phyloP scores from a whole-genome alignment of 148 eudicot genomes.

The Fagopyrum tataricum region DNA sequence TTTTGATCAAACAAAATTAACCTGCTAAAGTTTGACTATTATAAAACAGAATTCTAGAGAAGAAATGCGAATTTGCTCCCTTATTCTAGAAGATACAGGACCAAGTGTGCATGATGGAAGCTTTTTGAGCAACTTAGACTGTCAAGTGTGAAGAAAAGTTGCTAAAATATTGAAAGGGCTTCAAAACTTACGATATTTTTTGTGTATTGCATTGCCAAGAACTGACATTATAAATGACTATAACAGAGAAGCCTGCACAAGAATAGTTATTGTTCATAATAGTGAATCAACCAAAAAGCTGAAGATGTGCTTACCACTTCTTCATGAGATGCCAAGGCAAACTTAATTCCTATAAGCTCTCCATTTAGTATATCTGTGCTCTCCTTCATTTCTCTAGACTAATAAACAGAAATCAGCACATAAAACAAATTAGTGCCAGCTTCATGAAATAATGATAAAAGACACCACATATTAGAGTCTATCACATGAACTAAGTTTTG shows the following conservation, averaged over 20 bases:
- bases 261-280: not conserved
- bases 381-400: constrained; percentile 36
- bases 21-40: not conserved
- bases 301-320: constrained; percentile 48
- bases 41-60: not conserved
- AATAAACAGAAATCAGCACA: not conserved
- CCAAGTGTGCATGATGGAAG: not conserved
- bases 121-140: not conserved
- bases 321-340: constrained; percentile 46
- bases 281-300: not conserved
- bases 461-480: too few relatives aligned
- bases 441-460: too few relatives aligned
- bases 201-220: not conserved
- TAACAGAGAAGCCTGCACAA: not conserved
- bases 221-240: not conserved
- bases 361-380: constrained; percentile 32
- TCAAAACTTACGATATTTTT: not conserved
- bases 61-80: not conserved
- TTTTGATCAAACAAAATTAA: not conserved
- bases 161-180: not conserved
- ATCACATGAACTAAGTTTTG: too few relatives aligned
- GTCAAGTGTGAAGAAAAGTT: not conserved
- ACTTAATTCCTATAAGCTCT: constrained; percentile 44
- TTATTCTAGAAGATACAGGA: not conserved
- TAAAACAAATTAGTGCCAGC: not conserved